Evolutionary conservation across 805 yeast genomes (phyloP).

Genomic region (Saccharomycopsis capsularis): DNA sequence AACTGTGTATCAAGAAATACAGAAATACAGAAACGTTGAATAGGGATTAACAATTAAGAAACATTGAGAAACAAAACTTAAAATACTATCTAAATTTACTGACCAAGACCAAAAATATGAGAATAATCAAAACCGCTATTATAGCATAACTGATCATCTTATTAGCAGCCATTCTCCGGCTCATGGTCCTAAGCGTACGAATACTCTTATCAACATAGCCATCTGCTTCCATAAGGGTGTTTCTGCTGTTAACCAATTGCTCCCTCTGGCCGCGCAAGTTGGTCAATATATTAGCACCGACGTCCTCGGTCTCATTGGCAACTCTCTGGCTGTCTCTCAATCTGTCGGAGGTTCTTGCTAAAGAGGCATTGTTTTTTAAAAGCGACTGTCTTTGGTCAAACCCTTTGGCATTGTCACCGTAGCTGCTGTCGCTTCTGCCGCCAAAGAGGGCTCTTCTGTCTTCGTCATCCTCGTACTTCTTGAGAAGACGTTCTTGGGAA

Average conservation of each 20-base stretch:
- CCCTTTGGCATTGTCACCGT: constrained; percentile 24
- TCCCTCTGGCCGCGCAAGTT: constrained; percentile 92
- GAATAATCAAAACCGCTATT: constrained; percentile 74
- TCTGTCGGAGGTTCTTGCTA: constrained; percentile 78
- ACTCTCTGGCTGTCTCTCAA: constrained; percentile 81
- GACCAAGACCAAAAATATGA: constrained; percentile 76
- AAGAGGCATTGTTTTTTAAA: constrained; percentile 66
- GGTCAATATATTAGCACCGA: constrained; percentile 84
- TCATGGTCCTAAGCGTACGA: constrained; percentile 83
- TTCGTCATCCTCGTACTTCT: constrained; percentile 55
- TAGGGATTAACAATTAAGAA: too few species aligned
- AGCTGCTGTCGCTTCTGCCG: constrained; percentile 25
- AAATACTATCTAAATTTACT: constrained; percentile 66
- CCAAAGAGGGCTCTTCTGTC: constrained; percentile 75
- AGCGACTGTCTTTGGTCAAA: constrained; percentile 69
- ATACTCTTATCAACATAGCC: constrained; percentile 85
- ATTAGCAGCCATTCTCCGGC: constrained; percentile 86
- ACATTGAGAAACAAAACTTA: not conserved
- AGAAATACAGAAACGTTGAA: too few species aligned
- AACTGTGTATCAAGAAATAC: too few species aligned
- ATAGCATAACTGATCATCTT: constrained; percentile 86
- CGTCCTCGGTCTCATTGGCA: constrained; percentile 85
- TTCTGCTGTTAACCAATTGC: constrained; percentile 79
- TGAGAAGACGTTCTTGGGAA: constrained; percentile 48
- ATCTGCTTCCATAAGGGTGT: constrained; percentile 84